A percentile compares a stretch with the other conserved stretches of the same genome.
phyloP scores from a whole-genome alignment of 768 basidiomycete genomes.

The Amanita phalloides region DNA sequence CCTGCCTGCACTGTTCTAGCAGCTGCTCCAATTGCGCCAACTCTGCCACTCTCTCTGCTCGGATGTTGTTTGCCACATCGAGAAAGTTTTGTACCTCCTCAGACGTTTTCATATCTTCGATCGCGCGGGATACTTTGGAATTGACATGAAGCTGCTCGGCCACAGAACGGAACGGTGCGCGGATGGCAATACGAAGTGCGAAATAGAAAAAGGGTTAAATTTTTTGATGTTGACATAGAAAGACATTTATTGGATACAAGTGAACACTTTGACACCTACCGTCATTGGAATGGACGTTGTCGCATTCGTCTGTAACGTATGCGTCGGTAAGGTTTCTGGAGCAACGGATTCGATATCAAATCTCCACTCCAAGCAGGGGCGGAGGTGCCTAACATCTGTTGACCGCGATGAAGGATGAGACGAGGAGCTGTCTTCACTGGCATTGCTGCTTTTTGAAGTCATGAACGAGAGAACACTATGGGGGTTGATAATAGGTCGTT shows the following conservation, averaged over 20 bases:
- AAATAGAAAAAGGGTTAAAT: background rate
- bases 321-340: background rate
- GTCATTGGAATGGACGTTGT: background rate
- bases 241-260: background rate
- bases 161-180: background rate
- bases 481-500: background rate
- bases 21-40: conserved; percentile 1
- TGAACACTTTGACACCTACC: background rate
- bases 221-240: background rate
- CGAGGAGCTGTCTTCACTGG: background rate
- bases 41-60: conserved; percentile 3
- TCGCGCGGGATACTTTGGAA: conserved; percentile 1
- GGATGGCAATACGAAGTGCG: background rate
- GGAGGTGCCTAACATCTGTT: background rate
- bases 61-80: background rate
- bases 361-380: conserved; percentile 4
- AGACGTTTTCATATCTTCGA: background rate
- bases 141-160: background rate
- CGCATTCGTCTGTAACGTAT: background rate
- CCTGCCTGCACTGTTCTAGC: conserved; percentile 2
- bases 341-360: background rate
- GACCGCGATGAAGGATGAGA: background rate
- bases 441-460: background rate
- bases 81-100: conserved; percentile 1
- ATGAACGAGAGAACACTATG: background rate